Evolutionary conservation across 2,329 filamentous ascomycete genomes (phyloP).

Genomic region (Lojkania enalia): DNA sequence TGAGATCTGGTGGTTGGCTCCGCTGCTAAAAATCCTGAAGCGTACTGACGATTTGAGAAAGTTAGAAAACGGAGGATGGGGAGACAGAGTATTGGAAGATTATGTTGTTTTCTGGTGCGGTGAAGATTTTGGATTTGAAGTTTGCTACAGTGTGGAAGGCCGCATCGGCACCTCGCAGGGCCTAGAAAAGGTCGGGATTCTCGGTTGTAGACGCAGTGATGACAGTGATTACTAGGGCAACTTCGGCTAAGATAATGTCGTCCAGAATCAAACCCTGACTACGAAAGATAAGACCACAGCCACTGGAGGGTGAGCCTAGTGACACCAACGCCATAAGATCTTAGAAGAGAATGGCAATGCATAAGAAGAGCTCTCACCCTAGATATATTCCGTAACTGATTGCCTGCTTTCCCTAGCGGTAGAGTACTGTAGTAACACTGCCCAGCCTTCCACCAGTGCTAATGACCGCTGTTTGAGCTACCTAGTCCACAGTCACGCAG

Average conservation of each 20-base stretch:
- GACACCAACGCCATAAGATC: conserved; percentile 27
- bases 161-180: conserved; percentile 43
- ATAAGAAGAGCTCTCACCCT: conserved; percentile 41
- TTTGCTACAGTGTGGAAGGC: conserved; percentile 46
- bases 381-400: conserved; percentile 57
- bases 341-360: conserved; percentile 12
- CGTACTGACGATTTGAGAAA: conserved; percentile 20
- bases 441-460: conserved; percentile 53
- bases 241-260: conserved; percentile 24
- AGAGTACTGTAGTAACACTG: conserved; percentile 32
- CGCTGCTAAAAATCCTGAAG: conserved; percentile 34
- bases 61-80: no score
- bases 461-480: conserved; percentile 47
- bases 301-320: conserved; percentile 32
- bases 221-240: conserved; percentile 43
- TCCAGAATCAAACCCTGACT: conserved; percentile 31
- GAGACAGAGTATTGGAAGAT: conserved; percentile 32
- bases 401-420: conserved; percentile 40
- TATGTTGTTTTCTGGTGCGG: conserved; percentile 27
- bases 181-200: conserved; percentile 48
- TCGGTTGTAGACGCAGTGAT: conserved; percentile 38
- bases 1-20: conserved; percentile 27
- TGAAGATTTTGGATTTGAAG: conserved; percentile 39
- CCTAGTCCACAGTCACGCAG: conserved; percentile 45
- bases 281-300: conserved; percentile 32